Evolutionary conservation across 2,329 filamentous ascomycete species (phyloP), one percentile per base, ranked within the genome.

Genomic region (Fusarium tjaetaba): DNA sequence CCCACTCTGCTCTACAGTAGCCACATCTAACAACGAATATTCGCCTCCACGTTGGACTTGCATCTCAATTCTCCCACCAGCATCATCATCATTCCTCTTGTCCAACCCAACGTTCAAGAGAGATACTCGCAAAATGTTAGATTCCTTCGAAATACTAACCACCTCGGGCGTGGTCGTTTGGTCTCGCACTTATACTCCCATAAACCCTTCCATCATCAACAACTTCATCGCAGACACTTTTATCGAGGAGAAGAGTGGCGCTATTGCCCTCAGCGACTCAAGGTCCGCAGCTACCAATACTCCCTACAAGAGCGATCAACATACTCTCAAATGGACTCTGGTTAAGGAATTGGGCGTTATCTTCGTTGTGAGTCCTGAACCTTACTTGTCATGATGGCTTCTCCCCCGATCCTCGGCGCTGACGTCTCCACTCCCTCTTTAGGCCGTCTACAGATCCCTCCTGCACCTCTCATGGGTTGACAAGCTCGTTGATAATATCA

Each of bases 381-480:
- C 24, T 57, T 61, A 57, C 64, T 70, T 68, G 62, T 70, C 70
- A 73, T 68, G 71, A 68, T 69, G 70, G 72, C 62, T 61, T 71
- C 70, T 41, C 58, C 68, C 61, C 62, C 58, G 61, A 66, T 70
- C 46, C 67, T 76, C 70, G 69, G 76, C 75, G 63, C 73, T 78
- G 70, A 78, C 70, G 65, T 68, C 61, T 55, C 70, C 67, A 70
- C 69, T 67, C 43, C 53, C 58, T 51, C 79, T 60, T 79, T 79
- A 97, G 95, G 96, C 96, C 74, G 96, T 99, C 73, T 99, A 99
- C 83, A 94, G 97, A 81, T 98, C 95, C 43, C 90, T 99, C 38
- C 89, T 99, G 36, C 95, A 98, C 82, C 89, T 99, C 14, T 95
- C 94, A 18, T 99, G 97, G 96, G 94, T 98, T 74, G 96, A 99